Percentiles rank a stretch among this genome's conserved stretches.
phyloP scores from a whole-genome alignment of 2,329 filamentous ascomycete genomes.

The Penicillium sumatraense region DNA sequence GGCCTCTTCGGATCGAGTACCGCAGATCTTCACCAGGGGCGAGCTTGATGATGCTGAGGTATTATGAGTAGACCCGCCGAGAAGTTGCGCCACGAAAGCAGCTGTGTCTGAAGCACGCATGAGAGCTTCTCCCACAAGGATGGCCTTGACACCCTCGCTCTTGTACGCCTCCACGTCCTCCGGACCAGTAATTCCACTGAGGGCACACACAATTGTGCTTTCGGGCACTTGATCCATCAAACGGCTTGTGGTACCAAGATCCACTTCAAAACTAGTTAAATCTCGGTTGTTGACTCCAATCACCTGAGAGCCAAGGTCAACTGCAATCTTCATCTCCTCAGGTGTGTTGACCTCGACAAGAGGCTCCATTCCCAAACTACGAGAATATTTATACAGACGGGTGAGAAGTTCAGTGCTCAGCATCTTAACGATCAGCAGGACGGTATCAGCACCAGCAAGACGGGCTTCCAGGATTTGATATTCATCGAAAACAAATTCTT shows the following conservation, averaged over 20 bases:
- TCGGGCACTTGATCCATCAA: constrained; percentile 85
- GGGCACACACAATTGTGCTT: constrained; percentile 85
- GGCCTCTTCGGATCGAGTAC: constrained; percentile 80
- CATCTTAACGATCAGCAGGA: constrained; percentile 98
- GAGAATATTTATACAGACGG: constrained; percentile 84
- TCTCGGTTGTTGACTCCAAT: constrained; percentile 99
- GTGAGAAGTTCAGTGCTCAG: constrained; percentile 75
- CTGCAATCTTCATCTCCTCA: constrained; percentile 87
- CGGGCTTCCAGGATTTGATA: constrained; percentile 97
- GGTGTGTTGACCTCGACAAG: constrained; percentile 94
- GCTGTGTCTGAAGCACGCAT: constrained; percentile 88
- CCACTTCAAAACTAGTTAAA: constrained; percentile 94
- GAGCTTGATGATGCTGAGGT: constrained; percentile 30
- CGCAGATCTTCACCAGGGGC: constrained; percentile 91
- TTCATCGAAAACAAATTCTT: constrained; percentile 97
- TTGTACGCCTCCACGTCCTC: constrained; percentile 88
- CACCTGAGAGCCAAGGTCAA: constrained; percentile 83
- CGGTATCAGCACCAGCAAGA: constrained; percentile 89
- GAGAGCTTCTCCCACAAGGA: constrained; percentile 92
- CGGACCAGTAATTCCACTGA: constrained; percentile 90
- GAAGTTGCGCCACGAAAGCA: constrained; percentile 81
- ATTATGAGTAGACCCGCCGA: constrained; percentile 58
- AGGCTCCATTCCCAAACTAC: constrained; percentile 93
- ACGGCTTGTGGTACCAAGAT: constrained; percentile 87
- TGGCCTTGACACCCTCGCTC: constrained; percentile 86